A percentile compares a stretch with the other conserved stretches of the same genome.
phyloP scores from a whole-genome alignment of 768 basidiomycete genomes.

The Grammothele lineata region DNA sequence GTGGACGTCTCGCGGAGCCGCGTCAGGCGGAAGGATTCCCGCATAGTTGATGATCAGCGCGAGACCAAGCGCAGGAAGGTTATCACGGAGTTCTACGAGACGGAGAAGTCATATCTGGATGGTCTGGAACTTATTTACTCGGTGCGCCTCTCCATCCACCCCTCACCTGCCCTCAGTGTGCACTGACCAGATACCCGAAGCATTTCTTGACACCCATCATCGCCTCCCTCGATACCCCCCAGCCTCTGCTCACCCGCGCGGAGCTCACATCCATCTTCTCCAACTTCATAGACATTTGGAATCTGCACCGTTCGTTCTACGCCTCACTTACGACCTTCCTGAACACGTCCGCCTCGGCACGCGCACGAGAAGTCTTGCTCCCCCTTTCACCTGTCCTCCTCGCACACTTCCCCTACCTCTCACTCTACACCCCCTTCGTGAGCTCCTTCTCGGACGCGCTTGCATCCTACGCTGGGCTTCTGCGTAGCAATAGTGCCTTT shows the following conservation, averaged over 20 bases:
- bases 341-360: conserved; percentile 24
- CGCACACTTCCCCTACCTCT: conserved; percentile 84
- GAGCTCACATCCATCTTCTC: conserved; percentile 75
- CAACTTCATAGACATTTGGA: conserved; percentile 91
- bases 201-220: conserved; percentile 83
- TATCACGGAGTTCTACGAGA: conserved; percentile 77
- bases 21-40: conserved; percentile 35
- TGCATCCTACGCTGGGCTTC: conserved; percentile 51
- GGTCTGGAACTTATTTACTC: conserved; percentile 81
- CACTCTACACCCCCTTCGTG: conserved; percentile 82
- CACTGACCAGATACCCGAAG: conserved; percentile 35
- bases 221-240: conserved; percentile 60
- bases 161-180: neutral
- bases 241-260: conserved; percentile 64
- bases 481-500: conserved; percentile 53
- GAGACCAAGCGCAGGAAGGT: conserved; percentile 61
- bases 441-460: conserved; percentile 71
- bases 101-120: conserved; percentile 76
- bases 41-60: conserved; percentile 43
- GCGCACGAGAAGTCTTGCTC: conserved; percentile 29
- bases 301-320: conserved; percentile 74
- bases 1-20: conserved; percentile 37
- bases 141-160: conserved; percentile 37
- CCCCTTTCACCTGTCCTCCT: conserved; percentile 59
- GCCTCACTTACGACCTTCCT: conserved; percentile 49